A percentile compares a stretch with the other conserved stretches of the same genome.
Conservation (phyloP, 805 yeast genomes). For the Zygosaccharomyces gambellarensis region DNA sequence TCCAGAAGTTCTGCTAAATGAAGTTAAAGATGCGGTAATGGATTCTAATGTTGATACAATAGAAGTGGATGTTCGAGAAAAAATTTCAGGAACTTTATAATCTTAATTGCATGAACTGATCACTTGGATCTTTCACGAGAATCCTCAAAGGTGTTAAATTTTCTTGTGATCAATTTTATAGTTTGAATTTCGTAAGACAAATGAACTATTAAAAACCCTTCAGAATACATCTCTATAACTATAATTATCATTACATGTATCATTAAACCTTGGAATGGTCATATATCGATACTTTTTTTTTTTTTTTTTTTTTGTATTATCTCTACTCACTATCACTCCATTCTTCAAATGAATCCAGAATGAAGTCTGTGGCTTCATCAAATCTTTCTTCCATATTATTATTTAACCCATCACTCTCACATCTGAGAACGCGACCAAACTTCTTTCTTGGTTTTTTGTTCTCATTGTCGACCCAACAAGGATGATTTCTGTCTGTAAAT, state of each 20-base stretch:
- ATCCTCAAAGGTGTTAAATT: background rate
- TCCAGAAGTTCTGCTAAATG: background rate
- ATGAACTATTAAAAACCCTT: background rate
- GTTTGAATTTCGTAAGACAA: background rate
- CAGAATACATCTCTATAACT: background rate
- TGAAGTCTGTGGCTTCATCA: slow-evolving; percentile 80
- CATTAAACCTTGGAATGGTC: background rate
- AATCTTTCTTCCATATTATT: slow-evolving; percentile 76
- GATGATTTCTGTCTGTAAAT: slow-evolving; percentile 68
- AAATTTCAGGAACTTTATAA: slow-evolving; percentile 56
- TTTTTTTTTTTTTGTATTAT: background rate
- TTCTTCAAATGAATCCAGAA: slow-evolving; percentile 73
- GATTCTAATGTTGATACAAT: slow-evolving; percentile 48
- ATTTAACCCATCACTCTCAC: slow-evolving; percentile 67
- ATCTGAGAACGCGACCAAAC: slow-evolving; percentile 80
- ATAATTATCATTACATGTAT: background rate
- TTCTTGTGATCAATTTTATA: background rate
- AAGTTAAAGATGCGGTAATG: slow-evolving; percentile 35
- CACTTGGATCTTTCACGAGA: background rate
- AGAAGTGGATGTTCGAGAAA: slow-evolving; percentile 50
- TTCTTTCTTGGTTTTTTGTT: slow-evolving; percentile 79
- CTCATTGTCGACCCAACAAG: slow-evolving; percentile 68
- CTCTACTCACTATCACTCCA: slow-evolving; percentile 42
- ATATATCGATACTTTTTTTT: background rate
- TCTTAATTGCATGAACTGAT: slow-evolving; percentile 1